These are phyloP conservation scores for Verbena officinalis DNA, from an alignment of 257 asterid species.

Conservation along the genomic window DNA sequence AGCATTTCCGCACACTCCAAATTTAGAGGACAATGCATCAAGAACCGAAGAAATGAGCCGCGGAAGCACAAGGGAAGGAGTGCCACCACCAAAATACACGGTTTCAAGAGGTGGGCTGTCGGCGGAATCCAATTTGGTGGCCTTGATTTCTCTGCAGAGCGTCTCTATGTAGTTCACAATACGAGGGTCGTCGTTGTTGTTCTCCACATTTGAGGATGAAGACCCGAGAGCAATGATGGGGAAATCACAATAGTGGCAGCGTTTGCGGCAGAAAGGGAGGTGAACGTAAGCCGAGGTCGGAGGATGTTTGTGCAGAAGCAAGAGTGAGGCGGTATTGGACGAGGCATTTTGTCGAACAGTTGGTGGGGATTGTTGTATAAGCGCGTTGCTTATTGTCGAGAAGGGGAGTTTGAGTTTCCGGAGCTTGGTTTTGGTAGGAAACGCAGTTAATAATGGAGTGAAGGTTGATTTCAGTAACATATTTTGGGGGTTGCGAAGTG, in stretches of 20 bases:
- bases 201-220: conserved; percentile 28
- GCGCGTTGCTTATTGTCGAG: not conserved
- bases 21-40: conserved; percentile 54
- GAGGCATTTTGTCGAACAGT: conserved; percentile 81
- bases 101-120: conserved; percentile 75
- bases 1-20: conserved; percentile 66
- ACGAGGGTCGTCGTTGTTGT: conserved; percentile 56
- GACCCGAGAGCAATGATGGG: conserved; percentile 90
- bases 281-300: conserved; percentile 90
- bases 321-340: conserved; percentile 28
- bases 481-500: not conserved
- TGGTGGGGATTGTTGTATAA: conserved; percentile 38
- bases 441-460: conserved; percentile 38
- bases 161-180: conserved; percentile 62
- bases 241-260: conserved; percentile 97
- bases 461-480: conserved; percentile 57
- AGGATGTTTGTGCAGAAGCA: conserved; percentile 49
- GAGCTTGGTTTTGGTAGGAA: conserved; percentile 40
- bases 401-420: not conserved
- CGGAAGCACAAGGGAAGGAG: conserved; percentile 94
- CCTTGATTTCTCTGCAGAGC: conserved; percentile 73
- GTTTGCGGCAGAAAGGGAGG: conserved; percentile 97
- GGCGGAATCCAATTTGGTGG: conserved; percentile 43
- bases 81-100: conserved; percentile 91
- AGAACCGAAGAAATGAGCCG: conserved; percentile 60